phyloP scores from a whole-genome alignment of 768 basidiomycete genomes.

The Rubroboletus satanas region DNA sequence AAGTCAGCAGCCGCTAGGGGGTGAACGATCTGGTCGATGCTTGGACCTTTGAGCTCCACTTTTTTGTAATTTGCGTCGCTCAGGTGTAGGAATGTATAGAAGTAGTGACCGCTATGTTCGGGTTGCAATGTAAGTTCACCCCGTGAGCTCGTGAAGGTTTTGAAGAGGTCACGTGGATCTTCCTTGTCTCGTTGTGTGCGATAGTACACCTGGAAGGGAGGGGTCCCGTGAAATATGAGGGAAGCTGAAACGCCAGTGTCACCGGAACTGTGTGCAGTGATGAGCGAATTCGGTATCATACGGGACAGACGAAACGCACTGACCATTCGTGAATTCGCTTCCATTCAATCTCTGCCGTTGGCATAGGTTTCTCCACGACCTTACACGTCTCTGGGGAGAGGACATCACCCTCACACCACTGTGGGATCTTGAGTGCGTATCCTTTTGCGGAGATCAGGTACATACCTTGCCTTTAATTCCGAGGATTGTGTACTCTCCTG shows the following conservation, averaged over 20 bases:
- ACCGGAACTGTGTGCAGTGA: conserved; percentile 55
- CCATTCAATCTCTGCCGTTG: conserved; percentile 84
- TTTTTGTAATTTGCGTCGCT: conserved; percentile 83
- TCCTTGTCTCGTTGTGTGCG: conserved; percentile 68
- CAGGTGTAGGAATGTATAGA: conserved; percentile 73
- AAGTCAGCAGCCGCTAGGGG: conserved; percentile 82
- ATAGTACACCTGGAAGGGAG: conserved; percentile 86
- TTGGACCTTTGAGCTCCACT: conserved; percentile 67
- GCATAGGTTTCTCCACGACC: conserved; percentile 71
- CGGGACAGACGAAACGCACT: neutral
- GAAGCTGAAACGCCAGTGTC: conserved; percentile 90
- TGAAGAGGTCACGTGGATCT: conserved; percentile 51
- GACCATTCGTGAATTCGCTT: conserved; percentile 90
- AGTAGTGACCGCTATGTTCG: conserved; percentile 84
- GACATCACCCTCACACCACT: conserved; percentile 80
- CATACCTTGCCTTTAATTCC: conserved; percentile 66
- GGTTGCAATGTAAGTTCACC: conserved; percentile 85
- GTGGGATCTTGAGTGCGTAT: conserved; percentile 3
- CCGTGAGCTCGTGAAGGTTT: conserved; percentile 63
- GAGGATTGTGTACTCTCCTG: conserved; percentile 75
- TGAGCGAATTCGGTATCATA: conserved; percentile 4
- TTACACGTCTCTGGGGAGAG: conserved; percentile 77
- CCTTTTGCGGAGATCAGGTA: neutral
- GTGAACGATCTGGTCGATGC: conserved; percentile 86
- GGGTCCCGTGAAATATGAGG: conserved; percentile 80